Evolutionary conservation across 1,284 basidiomycete genomes (phyloP), one percentile per base, ranked within the genome.

Genomic region (Moniliella sp.): DNA sequence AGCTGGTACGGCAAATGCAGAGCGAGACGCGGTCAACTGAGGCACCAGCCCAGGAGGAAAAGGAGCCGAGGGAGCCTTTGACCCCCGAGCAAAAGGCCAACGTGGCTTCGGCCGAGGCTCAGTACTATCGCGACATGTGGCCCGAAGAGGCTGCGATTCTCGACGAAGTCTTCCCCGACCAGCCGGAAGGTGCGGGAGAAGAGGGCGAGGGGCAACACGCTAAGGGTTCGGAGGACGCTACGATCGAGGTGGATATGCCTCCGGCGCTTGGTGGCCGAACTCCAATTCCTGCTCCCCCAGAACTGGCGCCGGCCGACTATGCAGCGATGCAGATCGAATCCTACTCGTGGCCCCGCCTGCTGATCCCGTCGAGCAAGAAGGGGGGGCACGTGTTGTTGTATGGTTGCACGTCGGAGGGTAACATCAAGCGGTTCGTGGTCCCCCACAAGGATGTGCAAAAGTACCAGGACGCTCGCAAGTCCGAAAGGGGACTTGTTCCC

Each of bases 331-430:
- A 42, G 11, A 31, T 50, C 4, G 45, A 49, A 25, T 45, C 50
- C 2, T 47, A 41, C 29, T 17, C 33, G 2, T 94, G 88, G 88
- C 82, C 88, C 18, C 72, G 91, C 31, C 69, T 97, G 18, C 70
- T 94, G 27, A 78, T 78, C 45, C 73, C 83, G 13, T 86, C 88
- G 10, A 56, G 93, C 48, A 94, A 93, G 62, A 74, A 75, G 39
- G 79, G 75, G 42, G 88, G 88, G 0, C 88, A 97, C 61, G 72
- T 94, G 78, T 88, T n/a, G 33, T 66, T 97, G 39, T 88, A 97
- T 57, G 73, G 75, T 4, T 99, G 91, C 61, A 76, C 75, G 12
- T 53, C 72, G 1, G 70, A 78, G 63, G 84, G 78, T 18, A 74
- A 79, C 60, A 77, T 93, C 35, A 75, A 84, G 68, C 75, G 88